These are phyloP conservation scores for Sporobolomyces roseus DNA, from an alignment of 768 basidiomycete species.

Conservation along the genomic window DNA sequence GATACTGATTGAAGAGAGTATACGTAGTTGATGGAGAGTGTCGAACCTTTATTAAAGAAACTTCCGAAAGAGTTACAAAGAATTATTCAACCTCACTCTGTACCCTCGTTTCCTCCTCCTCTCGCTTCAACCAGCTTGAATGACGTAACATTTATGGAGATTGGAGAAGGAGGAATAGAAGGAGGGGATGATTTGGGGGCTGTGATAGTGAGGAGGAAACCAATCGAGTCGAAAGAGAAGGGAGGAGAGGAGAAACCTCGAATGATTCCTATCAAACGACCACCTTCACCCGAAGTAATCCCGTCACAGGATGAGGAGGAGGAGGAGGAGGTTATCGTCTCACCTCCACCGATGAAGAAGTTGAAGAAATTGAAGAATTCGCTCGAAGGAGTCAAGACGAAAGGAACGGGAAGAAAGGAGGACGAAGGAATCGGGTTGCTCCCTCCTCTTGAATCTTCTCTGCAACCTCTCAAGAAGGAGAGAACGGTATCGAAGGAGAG, in stretches of 20 bases:
- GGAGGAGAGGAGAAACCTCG: neutral
- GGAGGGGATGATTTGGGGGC: neutral
- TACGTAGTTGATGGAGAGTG: neutral
- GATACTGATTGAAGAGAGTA: neutral
- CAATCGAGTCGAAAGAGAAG: neutral
- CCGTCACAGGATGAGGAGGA: no score
- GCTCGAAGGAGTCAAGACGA: neutral
- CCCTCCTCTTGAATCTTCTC: no score
- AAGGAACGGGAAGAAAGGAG: neutral
- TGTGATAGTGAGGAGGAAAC: neutral
- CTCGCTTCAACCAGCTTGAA: neutral
- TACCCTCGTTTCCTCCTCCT: neutral
- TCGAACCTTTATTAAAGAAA: neutral
- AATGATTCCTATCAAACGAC: conserved; percentile 1
- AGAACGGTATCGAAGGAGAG: no score
- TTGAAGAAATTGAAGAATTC: neutral
- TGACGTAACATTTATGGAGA: neutral
- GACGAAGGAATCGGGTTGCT: no score
- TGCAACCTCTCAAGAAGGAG: no score
- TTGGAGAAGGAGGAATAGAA: neutral
- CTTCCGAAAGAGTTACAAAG: neutral
- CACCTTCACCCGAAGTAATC: neutral
- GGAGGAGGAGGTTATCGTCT: neutral
- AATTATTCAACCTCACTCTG: neutral
- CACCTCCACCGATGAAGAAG: neutral